Evolutionary conservation across 2,329 filamentous ascomycete species (phyloP), one percentile per base, ranked within the genome.

Genomic region (Ambrosiella cleistominuta): DNA sequence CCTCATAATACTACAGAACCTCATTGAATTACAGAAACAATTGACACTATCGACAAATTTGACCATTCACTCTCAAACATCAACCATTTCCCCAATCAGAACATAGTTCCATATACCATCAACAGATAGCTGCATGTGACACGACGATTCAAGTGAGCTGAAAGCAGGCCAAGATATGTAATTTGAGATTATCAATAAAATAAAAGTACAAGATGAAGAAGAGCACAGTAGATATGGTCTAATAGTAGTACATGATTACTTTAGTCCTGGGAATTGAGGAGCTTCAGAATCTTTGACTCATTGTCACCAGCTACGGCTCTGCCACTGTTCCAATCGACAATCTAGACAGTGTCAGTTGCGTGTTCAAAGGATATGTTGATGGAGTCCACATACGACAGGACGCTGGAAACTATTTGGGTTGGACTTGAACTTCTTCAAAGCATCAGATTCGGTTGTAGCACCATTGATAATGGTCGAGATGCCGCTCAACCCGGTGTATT

Each of bases 251-350:
- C 47, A 57, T 12, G 3, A 27, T 39, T 27, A 13, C 15, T 17
- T 47, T 60, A 58, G 9, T 61, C 51, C 57, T 81, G 68, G 59
- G 79, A 74, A 60, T 81, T 79, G 56, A 96, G 70, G 70, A 95
- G 76, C 71, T 85, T 88, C 67, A 95, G 71, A 61, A 97, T 96
- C 72, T 91, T 86, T 13, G 88, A 95, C 73, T 95, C 84, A 63
- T 86, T 83, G 55, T 86, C 87, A 17, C 88, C 87, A 35, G 80
- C 74, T 72, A 86, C 75, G 52, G 83, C 91, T 69, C 82, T 86
- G 63, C 90, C 93, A 69, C 91, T 90, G 68, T 85, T 88, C 93
- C 93, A 97, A 69, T 97, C 91, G 56, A 97, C 91, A 60, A 85
- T 72, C 78, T 76, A 62, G 36, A 44, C 39, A 44, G 13, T 62